phyloP scores from a whole-genome alignment of 2,329 filamentous ascomycete genomes.

The Teratosphaeria nubilosa region DNA sequence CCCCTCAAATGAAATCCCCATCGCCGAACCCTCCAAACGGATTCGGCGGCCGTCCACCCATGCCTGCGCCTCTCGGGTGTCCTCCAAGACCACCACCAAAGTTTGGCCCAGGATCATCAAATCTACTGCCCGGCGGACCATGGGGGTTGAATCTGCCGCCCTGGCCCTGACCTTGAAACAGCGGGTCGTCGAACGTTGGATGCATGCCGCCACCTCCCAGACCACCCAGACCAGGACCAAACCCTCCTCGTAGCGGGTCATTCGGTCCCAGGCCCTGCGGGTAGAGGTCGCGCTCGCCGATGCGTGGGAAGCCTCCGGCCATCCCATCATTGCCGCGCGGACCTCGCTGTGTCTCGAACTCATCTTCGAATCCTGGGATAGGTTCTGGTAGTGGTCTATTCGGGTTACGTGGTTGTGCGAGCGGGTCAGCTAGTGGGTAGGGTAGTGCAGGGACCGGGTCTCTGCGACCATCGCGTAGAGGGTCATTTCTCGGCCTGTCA shows the following conservation, averaged over 20 bases:
- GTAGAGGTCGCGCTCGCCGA: constrained; percentile 80
- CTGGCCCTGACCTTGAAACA: constrained; percentile 53
- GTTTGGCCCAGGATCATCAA: constrained; percentile 69
- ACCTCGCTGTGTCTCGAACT: constrained; percentile 69
- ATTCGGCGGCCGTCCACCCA: constrained; percentile 43
- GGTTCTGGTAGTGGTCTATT: constrained; percentile 56
- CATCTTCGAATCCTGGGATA: constrained; percentile 87
- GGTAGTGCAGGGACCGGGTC: constrained; percentile 52
- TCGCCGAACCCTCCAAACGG: constrained; percentile 52
- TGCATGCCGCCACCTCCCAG: constrained; percentile 73
- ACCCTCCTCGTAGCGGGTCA: constrained; percentile 64
- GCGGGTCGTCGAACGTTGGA: constrained; percentile 83
- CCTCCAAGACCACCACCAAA: constrained; percentile 37
- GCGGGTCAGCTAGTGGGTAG: constrained; percentile 50
- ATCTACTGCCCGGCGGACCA: constrained; percentile 79
- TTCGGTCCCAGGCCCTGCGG: constrained; percentile 76
- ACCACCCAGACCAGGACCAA: constrained; percentile 44
- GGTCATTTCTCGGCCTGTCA: constrained; percentile 33
- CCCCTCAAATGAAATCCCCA: constrained; percentile 45
- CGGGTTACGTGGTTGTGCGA: constrained; percentile 50
- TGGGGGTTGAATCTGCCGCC: constrained; percentile 53
- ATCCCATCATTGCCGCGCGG: constrained; percentile 39
- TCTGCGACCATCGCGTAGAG: constrained; percentile 33
- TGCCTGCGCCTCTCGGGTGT: constrained; percentile 35
- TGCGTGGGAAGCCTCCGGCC: constrained; percentile 35